Evolutionary conservation across 192 early-diverging fungal genomes (phyloP).

Genomic region (Entomortierella beljakovae): DNA sequence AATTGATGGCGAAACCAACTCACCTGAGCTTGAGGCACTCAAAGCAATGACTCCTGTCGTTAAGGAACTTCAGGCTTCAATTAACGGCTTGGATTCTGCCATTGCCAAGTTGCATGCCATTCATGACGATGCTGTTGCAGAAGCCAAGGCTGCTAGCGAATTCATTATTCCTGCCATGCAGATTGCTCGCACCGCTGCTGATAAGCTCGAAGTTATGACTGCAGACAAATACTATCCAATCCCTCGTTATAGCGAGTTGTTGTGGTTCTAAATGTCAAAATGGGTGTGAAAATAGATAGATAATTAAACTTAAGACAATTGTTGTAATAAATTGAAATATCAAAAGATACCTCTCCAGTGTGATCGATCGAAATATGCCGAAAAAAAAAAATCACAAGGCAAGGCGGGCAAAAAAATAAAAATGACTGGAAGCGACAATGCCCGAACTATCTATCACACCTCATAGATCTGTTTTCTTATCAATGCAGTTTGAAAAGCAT

Average conservation of each 20-base stretch:
- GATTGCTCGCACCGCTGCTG: conserved; percentile 72
- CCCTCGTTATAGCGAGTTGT: conserved; percentile 97
- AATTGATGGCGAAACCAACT: conserved; percentile 55
- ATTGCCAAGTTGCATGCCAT: conserved; percentile 70
- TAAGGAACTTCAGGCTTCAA: conserved; percentile 63
- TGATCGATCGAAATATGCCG: no score
- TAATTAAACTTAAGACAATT: no score
- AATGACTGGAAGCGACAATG: no score
- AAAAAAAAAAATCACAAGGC: no score
- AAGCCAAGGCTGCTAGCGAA: conserved; percentile 73
- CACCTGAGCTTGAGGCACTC: conserved; percentile 81
- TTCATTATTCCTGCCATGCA: conserved; percentile 80
- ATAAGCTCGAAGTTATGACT: conserved; percentile 82
- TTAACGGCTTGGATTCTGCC: conserved; percentile 65
- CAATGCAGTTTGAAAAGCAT: no score
- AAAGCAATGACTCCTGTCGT: conserved; percentile 74
- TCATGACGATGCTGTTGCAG: conserved; percentile 66
- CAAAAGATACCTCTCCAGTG: no score
- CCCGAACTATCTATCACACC: no score
- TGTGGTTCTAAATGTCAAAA: conserved; percentile 54
- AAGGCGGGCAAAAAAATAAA: no score
- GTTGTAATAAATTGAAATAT: no score
- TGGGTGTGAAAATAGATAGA: neutral
- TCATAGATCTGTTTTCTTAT: no score
- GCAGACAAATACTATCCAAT: conserved; percentile 96